Base-by-base conservation (phyloP, 345 rosid species). In the Rhizophora mangle region DNA sequence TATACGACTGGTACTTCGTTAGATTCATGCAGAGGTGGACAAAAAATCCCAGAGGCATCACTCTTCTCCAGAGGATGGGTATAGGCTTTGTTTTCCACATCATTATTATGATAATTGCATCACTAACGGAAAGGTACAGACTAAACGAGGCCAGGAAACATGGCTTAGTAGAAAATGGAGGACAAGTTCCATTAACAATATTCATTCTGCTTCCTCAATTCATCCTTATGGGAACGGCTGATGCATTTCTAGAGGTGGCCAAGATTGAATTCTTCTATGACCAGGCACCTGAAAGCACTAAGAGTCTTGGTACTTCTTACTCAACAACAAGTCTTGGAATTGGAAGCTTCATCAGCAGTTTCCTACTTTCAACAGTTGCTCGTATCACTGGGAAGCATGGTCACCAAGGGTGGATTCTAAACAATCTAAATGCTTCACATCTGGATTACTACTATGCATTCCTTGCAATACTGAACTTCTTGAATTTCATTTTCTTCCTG, bases 221-320 rank as follows among this genome's bases (percentile, higher is more conserved):
- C 62, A 69, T 84, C 29, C 88, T 93, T 9, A 90, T 92, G 93
- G 96, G 98, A 46, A 67, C 70, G 0, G 98, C 95, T 8, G 96
- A 90, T 75, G 80, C 93, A 1, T 92, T 87, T 67, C 54, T 90
- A 8, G 97, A 89, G 72, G 94, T 89, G 4, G 86, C 95, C 8
- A 89, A 91, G 86, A 74, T 91, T 8, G 95, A 89, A 69, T 88
- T 89, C 81, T 94, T 91, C 83, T 94, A 89, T 31, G 98, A 94
- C 65, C 97, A 94, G 66, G 95, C 97, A 6, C 97, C 96, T 0
- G 97, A 91, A 60, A 79, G 88, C 77, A 91, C 87, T 97, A 93
- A 91, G 80, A 94, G 97, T 71, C 88, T 89, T 1, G 98, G 96
- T 4, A 91, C 96, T 67, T 89, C 93, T 2, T 91, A 88, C 52